Evolutionary conservation across 805 yeast genomes (phyloP).

Genomic region (Metschnikowia corniflorae): DNA sequence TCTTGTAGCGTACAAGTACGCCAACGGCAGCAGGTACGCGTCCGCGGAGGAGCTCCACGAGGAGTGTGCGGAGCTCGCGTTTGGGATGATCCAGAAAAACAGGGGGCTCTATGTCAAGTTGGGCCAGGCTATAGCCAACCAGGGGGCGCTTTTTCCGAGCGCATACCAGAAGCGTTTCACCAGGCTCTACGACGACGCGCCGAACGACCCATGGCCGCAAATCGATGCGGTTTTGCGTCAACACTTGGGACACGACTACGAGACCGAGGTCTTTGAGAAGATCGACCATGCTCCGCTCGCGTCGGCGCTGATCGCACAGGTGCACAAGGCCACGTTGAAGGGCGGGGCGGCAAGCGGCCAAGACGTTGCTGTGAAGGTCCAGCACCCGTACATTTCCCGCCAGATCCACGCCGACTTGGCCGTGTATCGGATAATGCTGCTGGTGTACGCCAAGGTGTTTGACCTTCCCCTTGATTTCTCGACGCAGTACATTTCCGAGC

Average conservation of each 20-base stretch:
- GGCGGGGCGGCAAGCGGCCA: constrained; percentile 32
- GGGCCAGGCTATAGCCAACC: constrained; percentile 80
- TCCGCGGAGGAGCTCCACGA: constrained; percentile 54
- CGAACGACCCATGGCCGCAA: constrained; percentile 49
- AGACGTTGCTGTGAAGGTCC: constrained; percentile 63
- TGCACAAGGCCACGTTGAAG: constrained; percentile 50
- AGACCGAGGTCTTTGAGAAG: constrained; percentile 32
- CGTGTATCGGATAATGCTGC: constrained; percentile 52
- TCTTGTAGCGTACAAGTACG: constrained; percentile 58
- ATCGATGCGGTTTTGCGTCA: constrained; percentile 38
- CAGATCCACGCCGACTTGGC: constrained; percentile 61
- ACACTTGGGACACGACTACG: constrained; percentile 44
- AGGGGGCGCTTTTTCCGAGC: constrained; percentile 62
- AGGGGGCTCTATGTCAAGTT: constrained; percentile 63
- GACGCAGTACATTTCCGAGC: constrained; percentile 54
- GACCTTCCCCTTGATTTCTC: constrained; percentile 59
- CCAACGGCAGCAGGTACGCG: constrained; percentile 36
- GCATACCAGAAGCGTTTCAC: constrained; percentile 59
- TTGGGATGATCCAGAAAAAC: constrained; percentile 28
- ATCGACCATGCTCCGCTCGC: constrained; percentile 63
- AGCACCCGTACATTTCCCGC: constrained; percentile 56
- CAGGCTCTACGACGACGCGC: constrained; percentile 65
- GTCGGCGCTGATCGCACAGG: constrained; percentile 74
- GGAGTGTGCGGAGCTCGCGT: constrained; percentile 44
- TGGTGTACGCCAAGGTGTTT: constrained; percentile 54